A percentile compares a stretch with the other conserved stretches of the same genome.
Evolutionary conservation across 441 rosid genomes (phyloP).

Genomic region (Hura crepitans): DNA sequence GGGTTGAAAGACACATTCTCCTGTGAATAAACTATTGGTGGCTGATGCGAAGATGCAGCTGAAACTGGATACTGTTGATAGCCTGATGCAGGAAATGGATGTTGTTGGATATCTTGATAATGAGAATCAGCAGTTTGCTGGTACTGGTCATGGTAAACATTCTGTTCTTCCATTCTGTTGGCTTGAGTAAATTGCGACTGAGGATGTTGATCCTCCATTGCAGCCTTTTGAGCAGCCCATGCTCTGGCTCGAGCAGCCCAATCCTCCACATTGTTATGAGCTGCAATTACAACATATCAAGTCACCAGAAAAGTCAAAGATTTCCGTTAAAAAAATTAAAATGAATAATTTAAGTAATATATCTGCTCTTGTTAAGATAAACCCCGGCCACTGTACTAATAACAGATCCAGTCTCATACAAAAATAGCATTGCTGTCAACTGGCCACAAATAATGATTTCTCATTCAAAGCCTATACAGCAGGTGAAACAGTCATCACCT

Average conservation of each 20-base stretch:
- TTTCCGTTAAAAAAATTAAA: neutral
- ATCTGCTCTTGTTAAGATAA: neutral
- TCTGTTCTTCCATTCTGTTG: slow-evolving; percentile 50
- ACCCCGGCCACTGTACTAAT: neutral
- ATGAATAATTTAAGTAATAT: neutral
- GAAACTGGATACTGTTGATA: slow-evolving; percentile 65
- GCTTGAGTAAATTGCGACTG: slow-evolving; percentile 46
- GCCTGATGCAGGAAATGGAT: slow-evolving; percentile 35
- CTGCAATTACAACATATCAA: slow-evolving; percentile 31
- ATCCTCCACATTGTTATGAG: slow-evolving; percentile 58
- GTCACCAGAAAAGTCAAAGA: slow-evolving; percentile 22
- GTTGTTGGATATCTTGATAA: slow-evolving; percentile 59
- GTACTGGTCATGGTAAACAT: slow-evolving; percentile 45
- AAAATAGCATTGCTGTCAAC: neutral
- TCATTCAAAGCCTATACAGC: neutral
- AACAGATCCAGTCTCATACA: neutral
- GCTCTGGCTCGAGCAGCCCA: slow-evolving; percentile 97
- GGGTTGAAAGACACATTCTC: slow-evolving; percentile 38
- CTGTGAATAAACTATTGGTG: slow-evolving; percentile 41
- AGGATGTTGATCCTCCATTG: slow-evolving; percentile 50
- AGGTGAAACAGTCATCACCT: neutral
- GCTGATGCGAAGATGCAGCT: slow-evolving; percentile 37
- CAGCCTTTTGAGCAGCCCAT: slow-evolving; percentile 69
- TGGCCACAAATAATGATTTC: neutral
- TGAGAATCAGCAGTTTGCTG: slow-evolving; percentile 43